Base-by-base conservation (phyloP, 352 stramenopile species). In the Saprolegnia diclina region DNA sequence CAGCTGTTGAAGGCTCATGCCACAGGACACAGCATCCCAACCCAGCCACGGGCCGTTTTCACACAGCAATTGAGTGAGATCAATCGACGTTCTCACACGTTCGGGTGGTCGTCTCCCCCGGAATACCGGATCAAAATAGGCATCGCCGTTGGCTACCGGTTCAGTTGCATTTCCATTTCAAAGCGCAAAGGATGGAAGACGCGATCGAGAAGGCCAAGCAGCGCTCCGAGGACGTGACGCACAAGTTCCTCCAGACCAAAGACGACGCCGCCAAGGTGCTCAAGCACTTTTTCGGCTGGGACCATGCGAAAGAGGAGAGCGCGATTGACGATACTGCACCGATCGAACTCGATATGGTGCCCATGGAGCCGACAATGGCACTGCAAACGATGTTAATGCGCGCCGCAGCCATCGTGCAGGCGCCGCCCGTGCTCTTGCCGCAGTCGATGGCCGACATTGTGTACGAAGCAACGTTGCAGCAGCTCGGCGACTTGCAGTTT, bases 401-500 rank as follows among this genome's bases (percentile, higher is more conserved):
- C 18, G 42, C 42, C 4, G 42, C 42, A 10, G 42, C 42, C 18
- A n/a, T 48, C 42, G 42, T 48, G 42, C 42, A 48, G 42, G 42
- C 42, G 11, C 42, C 42, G 18, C 42, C 42, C 13, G 42, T 48
- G 13, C 42, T 48, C 42, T 14, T 48, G 42, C 42, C 42, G 18
- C 42, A 48, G 42, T 14, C 56, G 37, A 26, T 65, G 18, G 14
- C 57, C 16, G 57, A 21, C 37, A 21, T 55, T 37, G 35, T 66
- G 40, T 66, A 54, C 21, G 57, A 54, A 40, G 35, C 57, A 1
- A 54, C 57, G 5, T 16, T 66, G 29, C 37, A 66, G 21, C 44
- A 66, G 21, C 57, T 66, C 42, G 38, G 37, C 16, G 57, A 66
- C 29, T 42, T 66, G 44, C 57, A 24, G 4, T 66, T 66, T 40